Percentiles rank a stretch among this genome's conserved stretches.
Evolutionary conservation across 805 yeast species (phyloP).

Genomic region (Yamadazyma scolyti): DNA sequence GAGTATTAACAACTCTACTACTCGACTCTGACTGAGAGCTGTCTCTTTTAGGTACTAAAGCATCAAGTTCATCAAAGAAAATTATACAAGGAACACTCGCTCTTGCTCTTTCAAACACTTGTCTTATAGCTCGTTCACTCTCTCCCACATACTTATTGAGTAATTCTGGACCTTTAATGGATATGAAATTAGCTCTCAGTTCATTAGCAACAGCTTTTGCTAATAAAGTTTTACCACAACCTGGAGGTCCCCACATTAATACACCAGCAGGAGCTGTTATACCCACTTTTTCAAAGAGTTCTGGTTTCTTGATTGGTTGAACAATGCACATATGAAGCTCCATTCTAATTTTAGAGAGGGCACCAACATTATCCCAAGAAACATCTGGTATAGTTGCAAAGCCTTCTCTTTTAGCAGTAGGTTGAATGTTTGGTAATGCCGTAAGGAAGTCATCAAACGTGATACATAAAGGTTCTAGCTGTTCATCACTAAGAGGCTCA

Average conservation of each 20-base stretch:
- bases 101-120: slow-evolving; percentile 87
- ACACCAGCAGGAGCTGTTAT: slow-evolving; percentile 97
- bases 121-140: slow-evolving; percentile 89
- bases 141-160: slow-evolving; percentile 96
- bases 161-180: slow-evolving; percentile 94
- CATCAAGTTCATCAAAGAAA: slow-evolving; percentile 94
- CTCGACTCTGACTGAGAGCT: slow-evolving; percentile 83
- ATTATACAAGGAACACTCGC: slow-evolving; percentile 92
- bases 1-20: slow-evolving; percentile 89
- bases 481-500: slow-evolving; percentile 69
- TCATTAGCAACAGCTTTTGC: slow-evolving; percentile 99
- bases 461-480: slow-evolving; percentile 72
- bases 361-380: slow-evolving; percentile 94
- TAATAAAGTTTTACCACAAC: slow-evolving; percentile 94
- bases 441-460: slow-evolving; percentile 73
- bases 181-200: slow-evolving; percentile 91
- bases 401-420: slow-evolving; percentile 97
- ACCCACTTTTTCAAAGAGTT: slow-evolving; percentile 83
- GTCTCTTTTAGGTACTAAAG: slow-evolving; percentile 92
- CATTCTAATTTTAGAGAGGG: slow-evolving; percentile 71
- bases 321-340: slow-evolving; percentile 97
- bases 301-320: slow-evolving; percentile 93
- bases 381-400: slow-evolving; percentile 98
- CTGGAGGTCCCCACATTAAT: slow-evolving; percentile 98
- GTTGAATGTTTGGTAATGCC: slow-evolving; percentile 92